phyloP scores from a whole-genome alignment of 1,284 basidiomycete species.

The Moniliella sp. region DNA sequence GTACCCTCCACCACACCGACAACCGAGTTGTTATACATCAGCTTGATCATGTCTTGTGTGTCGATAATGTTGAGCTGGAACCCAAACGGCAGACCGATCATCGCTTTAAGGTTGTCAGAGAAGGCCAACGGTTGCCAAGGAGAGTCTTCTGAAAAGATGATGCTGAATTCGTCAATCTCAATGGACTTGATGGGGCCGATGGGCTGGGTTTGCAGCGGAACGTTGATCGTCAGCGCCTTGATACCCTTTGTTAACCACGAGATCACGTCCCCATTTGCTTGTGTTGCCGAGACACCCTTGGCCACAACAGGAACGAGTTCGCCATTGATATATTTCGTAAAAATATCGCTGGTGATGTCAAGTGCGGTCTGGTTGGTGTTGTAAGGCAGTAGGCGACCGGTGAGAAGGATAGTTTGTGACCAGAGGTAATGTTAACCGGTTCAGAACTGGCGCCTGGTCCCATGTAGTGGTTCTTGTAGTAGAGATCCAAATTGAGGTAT shows the following conservation, averaged over 20 bases:
- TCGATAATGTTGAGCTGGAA: conserved; percentile 47
- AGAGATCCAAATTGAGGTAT: conserved; percentile 46
- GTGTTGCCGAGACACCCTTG: conserved; percentile 40
- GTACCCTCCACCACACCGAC: conserved; percentile 38
- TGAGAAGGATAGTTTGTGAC: conserved; percentile 46
- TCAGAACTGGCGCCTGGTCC: conserved; percentile 40
- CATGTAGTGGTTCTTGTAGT: conserved; percentile 44
- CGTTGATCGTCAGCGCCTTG: conserved; percentile 42
- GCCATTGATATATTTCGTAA: conserved; percentile 54
- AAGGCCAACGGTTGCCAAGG: conserved; percentile 46
- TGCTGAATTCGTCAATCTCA: conserved; percentile 44
- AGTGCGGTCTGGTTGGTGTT: conserved; percentile 39
- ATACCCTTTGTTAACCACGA: conserved; percentile 51
- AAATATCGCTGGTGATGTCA: conserved; percentile 43
- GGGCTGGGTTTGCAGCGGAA: conserved; percentile 43
- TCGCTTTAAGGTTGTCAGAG: conserved; percentile 45
- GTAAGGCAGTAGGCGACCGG: conserved; percentile 45
- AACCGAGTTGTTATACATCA: conserved; percentile 43
- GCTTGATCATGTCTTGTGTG: conserved; percentile 45
- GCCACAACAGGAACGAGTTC: conserved; percentile 45
- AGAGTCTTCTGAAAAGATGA: conserved; percentile 42
- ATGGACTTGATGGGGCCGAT: conserved; percentile 53
- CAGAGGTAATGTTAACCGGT: conserved; percentile 31
- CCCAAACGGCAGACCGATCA: conserved; percentile 53
- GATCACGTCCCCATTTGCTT: conserved; percentile 43